A percentile compares a stretch with the other conserved stretches of the same genome.
Conservation (phyloP, 805 yeast genomes). For the Blastobotrys attinorum region DNA sequence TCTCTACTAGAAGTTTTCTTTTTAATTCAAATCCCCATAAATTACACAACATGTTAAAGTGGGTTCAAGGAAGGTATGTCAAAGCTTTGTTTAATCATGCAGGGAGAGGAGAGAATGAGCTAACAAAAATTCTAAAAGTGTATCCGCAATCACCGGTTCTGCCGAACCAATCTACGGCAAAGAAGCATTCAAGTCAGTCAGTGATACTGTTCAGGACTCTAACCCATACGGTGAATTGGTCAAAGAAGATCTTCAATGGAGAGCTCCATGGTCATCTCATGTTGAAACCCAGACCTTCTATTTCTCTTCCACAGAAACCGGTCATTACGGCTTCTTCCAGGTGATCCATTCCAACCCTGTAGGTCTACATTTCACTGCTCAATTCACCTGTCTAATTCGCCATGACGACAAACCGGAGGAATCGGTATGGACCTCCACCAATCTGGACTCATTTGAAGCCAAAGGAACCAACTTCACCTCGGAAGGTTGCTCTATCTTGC, state of each 20-base stretch:
- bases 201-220: conserved; percentile 45
- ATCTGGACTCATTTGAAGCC: conserved; percentile 66
- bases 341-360: conserved; percentile 87
- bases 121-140: conserved; percentile 30
- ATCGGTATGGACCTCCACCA: conserved; percentile 84
- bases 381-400: conserved; percentile 81
- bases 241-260: conserved; percentile 68
- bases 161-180: conserved; percentile 97
- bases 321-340: conserved; percentile 82
- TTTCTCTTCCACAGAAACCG: conserved; percentile 54
- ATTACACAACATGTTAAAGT: conserved; percentile 78
- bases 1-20: too few species aligned
- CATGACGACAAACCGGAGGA: conserved; percentile 45
- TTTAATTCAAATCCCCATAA: too few species aligned
- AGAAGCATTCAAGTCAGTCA: conserved; percentile 83
- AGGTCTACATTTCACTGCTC: conserved; percentile 77
- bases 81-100: neutral
- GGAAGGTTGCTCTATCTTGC: conserved; percentile 48
- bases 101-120: conserved; percentile 13
- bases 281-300: conserved; percentile 96
- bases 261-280: conserved; percentile 67
- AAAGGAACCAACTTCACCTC: conserved; percentile 78
- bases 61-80: conserved; percentile 61
- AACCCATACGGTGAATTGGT: conserved; percentile 55
- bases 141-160: conserved; percentile 93